phyloP scores from a whole-genome alignment of 148 eudicot genomes.

The Rhododendron ferrugineum region DNA sequence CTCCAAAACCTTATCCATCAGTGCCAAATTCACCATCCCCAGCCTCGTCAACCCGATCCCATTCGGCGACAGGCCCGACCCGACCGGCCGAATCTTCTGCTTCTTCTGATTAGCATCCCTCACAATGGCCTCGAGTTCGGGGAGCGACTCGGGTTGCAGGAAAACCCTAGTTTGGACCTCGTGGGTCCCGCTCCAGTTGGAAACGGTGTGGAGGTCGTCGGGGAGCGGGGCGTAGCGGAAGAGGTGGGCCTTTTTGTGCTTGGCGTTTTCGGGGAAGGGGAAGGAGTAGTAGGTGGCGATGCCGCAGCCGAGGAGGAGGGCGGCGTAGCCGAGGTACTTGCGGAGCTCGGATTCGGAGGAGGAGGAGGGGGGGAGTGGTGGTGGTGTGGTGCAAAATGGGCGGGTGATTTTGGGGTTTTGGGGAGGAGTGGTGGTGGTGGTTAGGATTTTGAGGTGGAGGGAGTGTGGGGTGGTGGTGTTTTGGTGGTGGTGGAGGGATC shows the following conservation, averaged over 20 bases:
- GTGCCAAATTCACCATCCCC: constrained; percentile 84
- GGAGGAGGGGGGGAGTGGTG: constrained; percentile 29
- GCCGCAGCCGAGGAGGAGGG: constrained; percentile 63
- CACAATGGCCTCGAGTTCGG: constrained; percentile 46
- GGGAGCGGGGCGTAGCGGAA: constrained; percentile 87
- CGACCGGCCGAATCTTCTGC: constrained; percentile 75
- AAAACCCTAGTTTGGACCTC: constrained; percentile 67
- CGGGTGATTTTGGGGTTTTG: constrained; percentile 12
- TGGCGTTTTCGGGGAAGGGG: constrained; percentile 76
- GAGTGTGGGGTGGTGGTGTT: constrained; percentile 7
- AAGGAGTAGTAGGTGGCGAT: constrained; percentile 88
- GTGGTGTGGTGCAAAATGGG: constrained; percentile 22
- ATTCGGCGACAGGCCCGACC: constrained; percentile 83
- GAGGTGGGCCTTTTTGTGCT: constrained; percentile 78
- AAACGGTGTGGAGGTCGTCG: constrained; percentile 67
- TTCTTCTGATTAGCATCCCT: constrained; percentile 37
- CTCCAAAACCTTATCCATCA: constrained; percentile 84
- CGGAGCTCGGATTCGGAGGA: constrained; percentile 54
- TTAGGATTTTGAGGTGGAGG: constrained; percentile 11
- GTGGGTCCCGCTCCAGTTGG: constrained; percentile 96
- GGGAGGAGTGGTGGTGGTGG: constrained; percentile 5
- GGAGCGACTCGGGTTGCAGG: constrained; percentile 56
- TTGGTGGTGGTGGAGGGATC: constrained; percentile 36
- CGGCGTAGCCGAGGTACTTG: constrained; percentile 69
- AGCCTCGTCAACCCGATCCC: constrained; percentile 84